These are phyloP conservation scores for Medicago truncatula DNA, from an alignment of 306 rosid genomes.

Conservation along the genomic window MtrunA17r5.0-ANR NC_053045.1:51757501-51758000, in stretches of 20 bases:
- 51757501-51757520: constrained; percentile 49
- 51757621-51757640: constrained; percentile 43
- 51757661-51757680: constrained; percentile 1
- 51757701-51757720: constrained; percentile 26
- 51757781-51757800: neutral
- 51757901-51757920: too few relatives aligned
- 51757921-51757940: constrained; percentile 23
- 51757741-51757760: constrained; percentile 9
- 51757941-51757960: neutral
- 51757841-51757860: neutral
- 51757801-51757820: constrained; percentile 20
- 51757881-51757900: too few relatives aligned
- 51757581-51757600: constrained; percentile 70
- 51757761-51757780: constrained; percentile 20
- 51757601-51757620: constrained; percentile 85
- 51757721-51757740: constrained; percentile 17
- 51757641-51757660: constrained; percentile 12
- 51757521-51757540: constrained; percentile 51
- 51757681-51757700: neutral
- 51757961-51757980: neutral
- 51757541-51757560: constrained; percentile 48
- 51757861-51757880: neutral
- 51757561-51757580: constrained; percentile 60
- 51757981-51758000: constrained; percentile 8
- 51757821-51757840: constrained; percentile 25